Conservation (phyloP, 2,329 filamentous ascomycete species). For the Nothophaeocryptopus gaeumannii region DNA sequence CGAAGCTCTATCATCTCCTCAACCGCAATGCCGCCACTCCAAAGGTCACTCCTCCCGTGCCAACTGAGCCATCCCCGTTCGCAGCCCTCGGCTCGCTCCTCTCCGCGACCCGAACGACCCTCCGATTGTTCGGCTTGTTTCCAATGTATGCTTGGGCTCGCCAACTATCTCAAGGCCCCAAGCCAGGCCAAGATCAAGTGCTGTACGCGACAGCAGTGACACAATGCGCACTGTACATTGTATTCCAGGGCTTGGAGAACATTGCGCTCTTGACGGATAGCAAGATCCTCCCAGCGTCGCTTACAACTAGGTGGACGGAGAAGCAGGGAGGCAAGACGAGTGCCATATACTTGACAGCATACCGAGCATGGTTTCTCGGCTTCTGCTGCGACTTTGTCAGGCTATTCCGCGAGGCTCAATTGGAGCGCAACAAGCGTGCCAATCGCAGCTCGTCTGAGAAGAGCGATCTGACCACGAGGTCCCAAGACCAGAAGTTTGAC, state of each 20-base stretch:
- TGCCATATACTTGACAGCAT: conserved; percentile 41
- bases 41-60: conserved; percentile 19
- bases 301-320: conserved; percentile 37
- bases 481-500: conserved; percentile 40
- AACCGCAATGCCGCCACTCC: conserved; percentile 24
- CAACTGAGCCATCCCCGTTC: conserved; percentile 28
- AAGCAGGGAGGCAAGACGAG: conserved; percentile 35
- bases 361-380: conserved; percentile 44
- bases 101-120: conserved; percentile 43
- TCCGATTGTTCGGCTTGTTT: conserved; percentile 44
- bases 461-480: conserved; percentile 28
- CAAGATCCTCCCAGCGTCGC: conserved; percentile 36
- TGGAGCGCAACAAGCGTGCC: conserved; percentile 37
- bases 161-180: conserved; percentile 40
- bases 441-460: conserved; percentile 26
- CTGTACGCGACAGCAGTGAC: conserved; percentile 42
- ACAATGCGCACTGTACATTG: conserved; percentile 43
- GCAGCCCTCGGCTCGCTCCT: conserved; percentile 40
- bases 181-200: conserved; percentile 41
- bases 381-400: conserved; percentile 45
- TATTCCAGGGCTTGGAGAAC: conserved; percentile 46
- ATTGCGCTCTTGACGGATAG: conserved; percentile 43
- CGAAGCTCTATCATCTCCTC: conserved; percentile 36
- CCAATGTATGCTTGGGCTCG: conserved; percentile 47
- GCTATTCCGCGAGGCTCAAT: conserved; percentile 42